phyloP scores from a whole-genome alignment of 176 grass and related monocot species.

The bread wheat (Triticum aestivum) region IWGSC_CS_RefSeq_v2.1 NC_057804.1:411312115-411312614 shows the following conservation, averaged over 20 bases:
- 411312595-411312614: conserved; percentile 55
- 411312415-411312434: too few relatives aligned
- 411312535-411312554: conserved; percentile 15
- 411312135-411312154: too few relatives aligned
- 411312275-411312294: background rate
- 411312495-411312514: too few relatives aligned
- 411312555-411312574: conserved; percentile 29
- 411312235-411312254: too few relatives aligned
- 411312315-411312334: background rate
- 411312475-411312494: background rate
- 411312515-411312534: background rate
- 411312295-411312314: background rate
- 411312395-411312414: too few relatives aligned
- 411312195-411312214: too few relatives aligned
- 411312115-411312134: too few relatives aligned
- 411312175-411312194: too few relatives aligned
- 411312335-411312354: background rate
- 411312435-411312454: too few relatives aligned
- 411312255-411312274: too few relatives aligned
- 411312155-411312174: too few relatives aligned
- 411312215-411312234: too few relatives aligned
- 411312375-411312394: background rate
- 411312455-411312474: background rate
- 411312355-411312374: background rate
- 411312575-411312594: conserved; percentile 90